A percentile compares a stretch with the other conserved stretches of the same genome.
phyloP scores from a whole-genome alignment of 2,329 filamentous ascomycete species.

The Colletotrichum falcatum region DNA sequence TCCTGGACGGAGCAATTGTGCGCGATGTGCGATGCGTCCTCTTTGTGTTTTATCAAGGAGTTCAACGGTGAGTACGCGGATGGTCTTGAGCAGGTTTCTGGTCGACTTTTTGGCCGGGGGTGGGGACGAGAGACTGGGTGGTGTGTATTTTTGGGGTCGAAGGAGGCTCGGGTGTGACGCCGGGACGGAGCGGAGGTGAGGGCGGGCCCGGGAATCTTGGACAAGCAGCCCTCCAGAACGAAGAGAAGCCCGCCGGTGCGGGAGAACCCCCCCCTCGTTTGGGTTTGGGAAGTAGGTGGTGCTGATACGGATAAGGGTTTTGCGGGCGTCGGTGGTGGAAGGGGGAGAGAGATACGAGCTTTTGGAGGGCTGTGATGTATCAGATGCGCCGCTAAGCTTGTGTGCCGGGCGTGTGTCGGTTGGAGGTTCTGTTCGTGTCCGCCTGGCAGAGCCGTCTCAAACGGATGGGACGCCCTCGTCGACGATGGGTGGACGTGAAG shows the following conservation, averaged over 20 bases:
- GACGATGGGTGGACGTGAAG: not conserved
- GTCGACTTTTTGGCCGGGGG: not conserved
- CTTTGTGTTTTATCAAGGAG: not conserved
- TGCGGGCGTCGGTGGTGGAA: not conserved
- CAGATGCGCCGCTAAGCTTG: not conserved
- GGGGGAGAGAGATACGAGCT: slow-evolving; percentile 25
- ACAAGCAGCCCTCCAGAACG: not conserved
- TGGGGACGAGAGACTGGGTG: not conserved
- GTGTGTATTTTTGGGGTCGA: not conserved
- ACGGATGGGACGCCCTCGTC: slow-evolving; percentile 9
- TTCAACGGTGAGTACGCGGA: not conserved
- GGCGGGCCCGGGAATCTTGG: not conserved
- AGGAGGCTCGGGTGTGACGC: slow-evolving; percentile 13
- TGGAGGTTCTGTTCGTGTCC: not conserved
- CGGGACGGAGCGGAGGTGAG: slow-evolving; percentile 13
- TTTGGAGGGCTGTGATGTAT: not conserved
- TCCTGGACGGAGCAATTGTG: too few species aligned
- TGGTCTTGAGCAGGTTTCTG: not conserved
- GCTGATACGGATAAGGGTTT: not conserved
- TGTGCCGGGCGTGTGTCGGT: not conserved
- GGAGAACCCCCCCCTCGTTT: not conserved
- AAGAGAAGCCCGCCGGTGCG: not conserved
- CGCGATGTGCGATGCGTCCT: not conserved
- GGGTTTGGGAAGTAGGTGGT: not conserved
- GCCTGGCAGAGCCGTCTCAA: slow-evolving; percentile 15